Evolutionary conservation across 1,139 yeast species (phyloP).

Genomic region (Yamadazyma buinensis): DNA sequence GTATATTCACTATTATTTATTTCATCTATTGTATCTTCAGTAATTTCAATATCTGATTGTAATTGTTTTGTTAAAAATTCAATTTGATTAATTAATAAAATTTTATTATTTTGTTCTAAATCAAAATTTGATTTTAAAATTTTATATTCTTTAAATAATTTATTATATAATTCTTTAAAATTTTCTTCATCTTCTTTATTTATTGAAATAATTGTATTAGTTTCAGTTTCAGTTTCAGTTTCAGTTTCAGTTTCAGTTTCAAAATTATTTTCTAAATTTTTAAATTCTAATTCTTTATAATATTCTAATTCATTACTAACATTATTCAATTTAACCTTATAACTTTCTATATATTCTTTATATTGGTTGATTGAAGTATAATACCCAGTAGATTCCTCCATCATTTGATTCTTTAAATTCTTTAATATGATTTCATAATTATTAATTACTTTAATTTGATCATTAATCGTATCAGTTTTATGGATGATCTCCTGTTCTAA

Average conservation of each 20-base stretch:
- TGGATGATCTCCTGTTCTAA: constrained; percentile 14
- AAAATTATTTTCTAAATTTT: constrained; percentile 10
- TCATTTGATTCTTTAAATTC: constrained; percentile 9
- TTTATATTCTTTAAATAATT: constrained; percentile 34
- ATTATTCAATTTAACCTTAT: constrained; percentile 26
- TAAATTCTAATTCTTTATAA: constrained; percentile 15
- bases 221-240: no score
- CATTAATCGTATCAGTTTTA: constrained; percentile 15
- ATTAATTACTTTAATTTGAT: constrained; percentile 14
- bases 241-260: constrained; percentile 11
- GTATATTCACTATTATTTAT: constrained; percentile 13
- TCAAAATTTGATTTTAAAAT: constrained; percentile 40
- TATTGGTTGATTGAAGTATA: constrained; percentile 29
- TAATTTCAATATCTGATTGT: constrained; percentile 10
- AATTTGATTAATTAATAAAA: constrained; percentile 52
- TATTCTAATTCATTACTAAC: constrained; percentile 22
- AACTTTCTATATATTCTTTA: constrained; percentile 29
- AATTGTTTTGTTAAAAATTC: constrained; percentile 46
- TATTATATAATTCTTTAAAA: constrained; percentile 23
- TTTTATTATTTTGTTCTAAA: constrained; percentile 48
- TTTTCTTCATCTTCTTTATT: not conserved
- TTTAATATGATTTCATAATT: constrained; percentile 15
- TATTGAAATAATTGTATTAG: not conserved
- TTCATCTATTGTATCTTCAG: constrained; percentile 1
- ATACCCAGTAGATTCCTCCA: constrained; percentile 17